Base-by-base conservation (phyloP, 148 eudicot genomes). In the Dianthus caryophyllus region DNA sequence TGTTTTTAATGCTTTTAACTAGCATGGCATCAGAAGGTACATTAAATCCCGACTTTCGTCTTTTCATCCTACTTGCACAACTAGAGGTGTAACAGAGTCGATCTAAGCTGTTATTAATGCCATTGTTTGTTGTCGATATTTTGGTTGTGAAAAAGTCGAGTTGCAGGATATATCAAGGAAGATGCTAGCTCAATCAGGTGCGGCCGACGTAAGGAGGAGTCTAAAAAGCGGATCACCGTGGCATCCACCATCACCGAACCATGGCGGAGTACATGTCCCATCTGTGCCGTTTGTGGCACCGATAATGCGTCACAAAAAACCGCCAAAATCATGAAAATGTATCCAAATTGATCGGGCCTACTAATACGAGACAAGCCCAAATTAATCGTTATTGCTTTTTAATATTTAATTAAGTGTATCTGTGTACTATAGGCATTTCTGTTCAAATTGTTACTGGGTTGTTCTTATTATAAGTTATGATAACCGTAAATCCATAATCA, bases 121-220 rank as follows among this genome's bases (percentile, higher is more conserved):
- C 9, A 54, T 54, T 24, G 31, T 54, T 54, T 54, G 27, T 22
- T 1, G 30, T 54, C 59, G 7, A n/a, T n/a, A n/a, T n/a, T 54
- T 9, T 54, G 59, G 24, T 20, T 26, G 12, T 16, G 24, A 54
- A 22, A 54, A 27, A 10, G 16, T n/a, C n/a, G 59, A 11, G 16
- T 25, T 54, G 30, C 59, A 54, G 59, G 59, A 54, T 24, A 6
- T 54, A 22, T 25, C 59, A 24, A 54, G 59, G 31, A 51, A 18
- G 21, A 51, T 51, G 55, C 24, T 20, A n/a, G 1, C 24, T 2
- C 55, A 9, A 16, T 4, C 25, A 3, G 21, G 18, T 5, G 25
- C 21, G 18, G 5, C 44, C 14, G n/a, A n/a, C n/a, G 9, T 12
- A 18, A 33, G 26, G 61, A 56, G 61, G 33, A 56, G 61, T 7